Evolutionary conservation across 2,329 filamentous ascomycete genomes (phyloP).

Genomic region (Didymellaceae sp.): DNA sequence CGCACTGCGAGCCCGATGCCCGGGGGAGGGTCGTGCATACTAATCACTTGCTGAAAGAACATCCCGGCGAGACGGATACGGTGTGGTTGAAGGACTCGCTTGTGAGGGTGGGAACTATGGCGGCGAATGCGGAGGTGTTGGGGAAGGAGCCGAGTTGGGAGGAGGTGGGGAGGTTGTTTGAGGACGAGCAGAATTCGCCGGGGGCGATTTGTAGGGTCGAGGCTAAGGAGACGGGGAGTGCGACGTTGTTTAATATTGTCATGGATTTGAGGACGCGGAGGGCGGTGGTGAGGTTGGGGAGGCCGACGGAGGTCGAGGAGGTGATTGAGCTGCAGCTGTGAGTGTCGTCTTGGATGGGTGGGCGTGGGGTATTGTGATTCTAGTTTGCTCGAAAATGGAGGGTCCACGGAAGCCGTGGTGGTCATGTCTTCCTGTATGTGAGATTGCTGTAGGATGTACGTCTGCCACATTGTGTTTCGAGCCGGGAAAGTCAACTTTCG

Average conservation of each 20-base stretch:
- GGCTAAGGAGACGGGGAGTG: conserved; percentile 36
- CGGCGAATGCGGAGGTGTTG: conserved; percentile 35
- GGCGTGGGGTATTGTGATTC: too few species aligned
- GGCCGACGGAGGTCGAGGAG: conserved; percentile 41
- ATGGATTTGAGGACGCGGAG: conserved; percentile 45
- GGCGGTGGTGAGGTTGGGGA: conserved; percentile 39
- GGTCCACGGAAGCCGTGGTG: too few species aligned
- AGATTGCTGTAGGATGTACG: too few species aligned
- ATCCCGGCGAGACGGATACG: conserved; percentile 49
- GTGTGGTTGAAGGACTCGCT: conserved; percentile 53
- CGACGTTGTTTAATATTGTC: conserved; percentile 47
- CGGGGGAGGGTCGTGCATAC: conserved; percentile 50
- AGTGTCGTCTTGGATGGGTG: too few species aligned
- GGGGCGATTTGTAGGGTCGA: conserved; percentile 40
- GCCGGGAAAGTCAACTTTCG: too few species aligned
- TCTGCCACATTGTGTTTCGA: too few species aligned
- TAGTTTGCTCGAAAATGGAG: too few species aligned
- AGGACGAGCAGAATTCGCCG: conserved; percentile 51
- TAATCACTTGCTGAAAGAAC: conserved; percentile 53
- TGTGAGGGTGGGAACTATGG: conserved; percentile 48
- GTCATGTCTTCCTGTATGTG: too few species aligned
- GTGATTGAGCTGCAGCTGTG: conserved; percentile 31
- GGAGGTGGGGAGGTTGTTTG: conserved; percentile 46
- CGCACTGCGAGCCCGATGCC: conserved; percentile 42
- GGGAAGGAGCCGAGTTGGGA: conserved; percentile 34